A percentile compares a stretch with the other conserved stretches of the same genome.
Conservation (phyloP, 2,329 filamentous ascomycete species). For the Cytospora chrysosperma region DNA sequence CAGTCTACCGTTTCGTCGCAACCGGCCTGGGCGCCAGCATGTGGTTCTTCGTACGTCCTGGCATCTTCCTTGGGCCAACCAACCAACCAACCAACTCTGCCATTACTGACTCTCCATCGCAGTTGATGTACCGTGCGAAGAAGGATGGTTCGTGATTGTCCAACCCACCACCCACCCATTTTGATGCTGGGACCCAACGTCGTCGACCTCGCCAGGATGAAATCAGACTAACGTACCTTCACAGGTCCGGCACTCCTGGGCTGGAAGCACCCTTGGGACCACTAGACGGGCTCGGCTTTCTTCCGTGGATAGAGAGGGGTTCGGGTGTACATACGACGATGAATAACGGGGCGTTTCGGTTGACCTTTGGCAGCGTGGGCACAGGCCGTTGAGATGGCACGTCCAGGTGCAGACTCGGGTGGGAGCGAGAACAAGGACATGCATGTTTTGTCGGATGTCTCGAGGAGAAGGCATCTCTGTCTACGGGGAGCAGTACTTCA, state of each 20-base stretch:
- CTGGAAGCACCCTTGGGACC: slow-evolving; percentile 96
- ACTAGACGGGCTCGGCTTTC: slow-evolving; percentile 49
- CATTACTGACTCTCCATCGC: slow-evolving; percentile 24
- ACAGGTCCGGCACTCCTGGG: slow-evolving; percentile 75
- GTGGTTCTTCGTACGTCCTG: slow-evolving; percentile 91
- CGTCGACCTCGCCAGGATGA: neutral
- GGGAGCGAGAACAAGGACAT: neutral
- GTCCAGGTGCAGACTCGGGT: neutral
- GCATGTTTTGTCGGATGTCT: neutral
- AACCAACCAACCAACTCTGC: slow-evolving; percentile 21
- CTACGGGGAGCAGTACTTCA: neutral
- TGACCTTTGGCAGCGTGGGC: neutral
- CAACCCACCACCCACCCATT: neutral
- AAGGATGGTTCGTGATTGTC: slow-evolving; percentile 75
- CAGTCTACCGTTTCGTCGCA: slow-evolving; percentile 78
- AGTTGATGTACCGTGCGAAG: slow-evolving; percentile 96
- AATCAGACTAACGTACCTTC: slow-evolving; percentile 3
- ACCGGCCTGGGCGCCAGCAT: slow-evolving; percentile 90
- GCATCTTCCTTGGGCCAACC: neutral
- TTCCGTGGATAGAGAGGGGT: slow-evolving; percentile 8
- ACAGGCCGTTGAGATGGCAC: slow-evolving; percentile 1
- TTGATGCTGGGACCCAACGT: neutral
- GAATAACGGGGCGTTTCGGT: neutral
- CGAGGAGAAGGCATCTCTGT: neutral
- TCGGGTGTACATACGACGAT: slow-evolving; percentile 1